Percentiles rank a stretch among this genome's conserved stretches.
Evolutionary conservation across 2,329 filamentous ascomycete genomes (phyloP).

Genomic region (Microdochium trichocladiopsis): DNA sequence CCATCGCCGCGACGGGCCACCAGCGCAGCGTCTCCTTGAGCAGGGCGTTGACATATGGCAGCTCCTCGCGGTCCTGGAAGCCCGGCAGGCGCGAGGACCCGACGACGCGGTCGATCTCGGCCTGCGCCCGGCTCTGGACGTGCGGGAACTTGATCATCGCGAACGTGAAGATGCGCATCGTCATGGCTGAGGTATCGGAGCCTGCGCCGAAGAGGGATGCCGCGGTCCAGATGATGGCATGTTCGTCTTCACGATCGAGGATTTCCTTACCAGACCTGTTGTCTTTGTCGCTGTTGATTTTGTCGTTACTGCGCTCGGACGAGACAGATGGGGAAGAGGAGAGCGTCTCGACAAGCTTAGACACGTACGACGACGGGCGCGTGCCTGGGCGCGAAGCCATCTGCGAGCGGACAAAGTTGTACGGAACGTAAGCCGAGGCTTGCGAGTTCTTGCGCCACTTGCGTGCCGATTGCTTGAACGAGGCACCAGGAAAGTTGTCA

Average conservation of each 20-base stretch:
- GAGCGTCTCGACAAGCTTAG: constrained; percentile 1
- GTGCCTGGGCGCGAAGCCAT: not conserved
- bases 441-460: constrained; percentile 13
- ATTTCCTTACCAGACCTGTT: not conserved
- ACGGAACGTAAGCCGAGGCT: constrained; percentile 15
- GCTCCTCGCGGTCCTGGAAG: constrained; percentile 35
- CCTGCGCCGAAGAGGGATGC: constrained; percentile 34
- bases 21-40: constrained; percentile 51
- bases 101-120: constrained; percentile 44
- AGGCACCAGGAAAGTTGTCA: constrained; percentile 16
- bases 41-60: constrained; percentile 46
- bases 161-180: constrained; percentile 38
- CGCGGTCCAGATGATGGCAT: not conserved
- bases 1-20: constrained; percentile 45
- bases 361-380: constrained; percentile 1
- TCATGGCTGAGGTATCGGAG: constrained; percentile 40
- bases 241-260: not conserved
- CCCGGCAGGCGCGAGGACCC: constrained; percentile 36
- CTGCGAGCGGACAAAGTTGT: constrained; percentile 15
- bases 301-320: too few species aligned
- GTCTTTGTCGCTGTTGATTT: not conserved
- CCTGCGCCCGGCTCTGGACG: constrained; percentile 37
- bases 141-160: constrained; percentile 42
- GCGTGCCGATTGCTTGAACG: constrained; percentile 19
- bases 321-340: too few species aligned